These are phyloP conservation scores for Nakazawaea molendinolei DNA, from an alignment of 805 yeast genomes.

Conservation along the genomic window DNA sequence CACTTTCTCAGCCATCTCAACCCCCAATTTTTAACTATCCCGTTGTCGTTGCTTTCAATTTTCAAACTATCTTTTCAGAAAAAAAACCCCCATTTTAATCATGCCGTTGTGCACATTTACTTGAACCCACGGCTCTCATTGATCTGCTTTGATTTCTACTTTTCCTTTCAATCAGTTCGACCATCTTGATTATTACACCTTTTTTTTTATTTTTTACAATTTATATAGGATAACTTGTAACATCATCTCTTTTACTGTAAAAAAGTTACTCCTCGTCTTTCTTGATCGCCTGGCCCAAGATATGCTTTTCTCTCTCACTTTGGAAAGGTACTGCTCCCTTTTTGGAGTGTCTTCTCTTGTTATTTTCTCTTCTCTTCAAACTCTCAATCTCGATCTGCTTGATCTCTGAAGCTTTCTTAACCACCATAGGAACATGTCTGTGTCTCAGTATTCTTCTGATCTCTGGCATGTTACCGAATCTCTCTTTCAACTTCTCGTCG, in stretches of 20 bases:
- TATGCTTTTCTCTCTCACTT: conserved; percentile 81
- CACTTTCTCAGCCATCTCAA: no score
- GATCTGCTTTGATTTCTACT: no score
- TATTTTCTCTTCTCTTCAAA: conserved; percentile 74
- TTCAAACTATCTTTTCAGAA: no score
- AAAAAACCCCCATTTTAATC: no score
- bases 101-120: no score
- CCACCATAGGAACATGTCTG: conserved; percentile 81
- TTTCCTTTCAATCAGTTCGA: no score
- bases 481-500: conserved; percentile 84
- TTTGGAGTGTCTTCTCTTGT: conserved; percentile 74
- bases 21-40: no score
- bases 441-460: conserved; percentile 84
- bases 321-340: conserved; percentile 49
- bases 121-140: no score
- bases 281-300: conserved; percentile 72
- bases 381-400: conserved; percentile 69
- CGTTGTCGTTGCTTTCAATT: no score
- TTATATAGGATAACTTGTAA: not conserved
- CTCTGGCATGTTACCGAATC: conserved; percentile 96
- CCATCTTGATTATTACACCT: not conserved
- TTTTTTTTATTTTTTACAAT: conserved; percentile 1
- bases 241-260: not conserved
- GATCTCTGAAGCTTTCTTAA: conserved; percentile 86
- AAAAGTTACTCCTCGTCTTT: conserved; percentile 23